phyloP scores from a whole-genome alignment of 495 filamentous ascomycete genomes.

The Tuber aestivum region DNA sequence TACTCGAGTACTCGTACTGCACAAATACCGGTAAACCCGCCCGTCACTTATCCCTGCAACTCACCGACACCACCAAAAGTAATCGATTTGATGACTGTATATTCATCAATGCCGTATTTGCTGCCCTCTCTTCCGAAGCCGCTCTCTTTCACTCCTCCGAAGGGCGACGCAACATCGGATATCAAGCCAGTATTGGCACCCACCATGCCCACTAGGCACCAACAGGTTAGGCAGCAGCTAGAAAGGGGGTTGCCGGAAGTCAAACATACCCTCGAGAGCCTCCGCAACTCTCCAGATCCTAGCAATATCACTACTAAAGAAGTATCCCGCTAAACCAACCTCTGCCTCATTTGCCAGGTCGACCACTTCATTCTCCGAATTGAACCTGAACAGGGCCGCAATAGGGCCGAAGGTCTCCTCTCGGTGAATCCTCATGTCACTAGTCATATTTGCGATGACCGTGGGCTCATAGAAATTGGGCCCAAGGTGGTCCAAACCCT shows the following conservation, averaged over 20 bases:
- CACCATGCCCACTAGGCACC: conserved; percentile 65
- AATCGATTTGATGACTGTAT: conserved; percentile 78
- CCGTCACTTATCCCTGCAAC: conserved; percentile 20
- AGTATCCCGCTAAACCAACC: conserved; percentile 81
- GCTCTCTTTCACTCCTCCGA: conserved; percentile 89
- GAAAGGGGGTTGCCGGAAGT: background rate
- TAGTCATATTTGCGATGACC: conserved; percentile 71
- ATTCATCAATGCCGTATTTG: conserved; percentile 86
- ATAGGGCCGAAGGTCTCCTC: conserved; percentile 91
- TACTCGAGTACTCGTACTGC: too few species aligned
- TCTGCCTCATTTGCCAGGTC: conserved; percentile 67
- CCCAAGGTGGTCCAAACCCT: conserved; percentile 59
- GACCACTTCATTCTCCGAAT: conserved; percentile 77
- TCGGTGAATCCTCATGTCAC: conserved; percentile 66
- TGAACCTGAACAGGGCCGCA: conserved; percentile 74
- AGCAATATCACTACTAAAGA: conserved; percentile 69
- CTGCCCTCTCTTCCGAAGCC: conserved; percentile 91
- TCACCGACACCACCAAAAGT: conserved; percentile 65
- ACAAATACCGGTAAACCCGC: background rate
- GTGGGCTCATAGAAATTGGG: conserved; percentile 78
- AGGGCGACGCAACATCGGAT: conserved; percentile 74
- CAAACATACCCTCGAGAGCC: conserved; percentile 55
- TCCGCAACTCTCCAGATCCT: conserved; percentile 73
- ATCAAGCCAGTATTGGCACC: conserved; percentile 80
- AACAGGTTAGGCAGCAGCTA: background rate